Evolutionary conservation across 2,329 filamentous ascomycete species (phyloP).

Genomic region (Clarireedia paspali): DNA sequence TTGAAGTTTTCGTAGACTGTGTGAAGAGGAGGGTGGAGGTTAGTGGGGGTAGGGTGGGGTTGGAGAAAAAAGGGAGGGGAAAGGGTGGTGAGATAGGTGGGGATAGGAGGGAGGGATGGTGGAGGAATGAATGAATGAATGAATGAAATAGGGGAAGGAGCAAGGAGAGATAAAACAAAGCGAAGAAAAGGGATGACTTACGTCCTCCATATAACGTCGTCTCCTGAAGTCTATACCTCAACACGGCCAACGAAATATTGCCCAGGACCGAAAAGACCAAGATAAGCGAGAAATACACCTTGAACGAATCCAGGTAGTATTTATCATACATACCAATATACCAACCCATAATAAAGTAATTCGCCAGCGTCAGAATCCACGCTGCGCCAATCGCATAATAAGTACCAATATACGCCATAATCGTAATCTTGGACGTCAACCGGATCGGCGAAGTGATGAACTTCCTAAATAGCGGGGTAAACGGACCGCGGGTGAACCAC

Average conservation of each 20-base stretch:
- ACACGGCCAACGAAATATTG: slow-evolving; percentile 62
- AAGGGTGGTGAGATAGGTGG: neutral
- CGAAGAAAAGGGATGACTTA: neutral
- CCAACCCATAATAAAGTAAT: slow-evolving; percentile 73
- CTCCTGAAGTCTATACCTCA: slow-evolving; percentile 65
- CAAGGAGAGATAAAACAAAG: too few species aligned
- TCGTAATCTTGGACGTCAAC: slow-evolving; percentile 67
- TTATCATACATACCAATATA: slow-evolving; percentile 71
- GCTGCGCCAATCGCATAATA: slow-evolving; percentile 73
- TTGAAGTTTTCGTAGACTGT: slow-evolving; percentile 59
- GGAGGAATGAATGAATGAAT: too few species aligned
- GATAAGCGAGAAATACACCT: slow-evolving; percentile 74
- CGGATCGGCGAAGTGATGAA: slow-evolving; percentile 69
- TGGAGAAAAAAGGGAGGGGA: too few species aligned
- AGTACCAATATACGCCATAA: slow-evolving; percentile 70
- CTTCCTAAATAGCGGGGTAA: slow-evolving; percentile 68
- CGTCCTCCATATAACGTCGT: slow-evolving; percentile 36
- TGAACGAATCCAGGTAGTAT: slow-evolving; percentile 73
- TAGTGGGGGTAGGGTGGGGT: neutral
- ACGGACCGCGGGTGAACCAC: slow-evolving; percentile 67
- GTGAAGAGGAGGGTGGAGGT: slow-evolving; percentile 29
- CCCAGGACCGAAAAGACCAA: slow-evolving; percentile 70
- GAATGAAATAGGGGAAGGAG: too few species aligned
- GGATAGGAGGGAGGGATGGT: too few species aligned
- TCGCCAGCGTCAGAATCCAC: slow-evolving; percentile 64